Conservation (phyloP, 768 basidiomycete genomes). For the Paxillus ammoniavirescens region DNA sequence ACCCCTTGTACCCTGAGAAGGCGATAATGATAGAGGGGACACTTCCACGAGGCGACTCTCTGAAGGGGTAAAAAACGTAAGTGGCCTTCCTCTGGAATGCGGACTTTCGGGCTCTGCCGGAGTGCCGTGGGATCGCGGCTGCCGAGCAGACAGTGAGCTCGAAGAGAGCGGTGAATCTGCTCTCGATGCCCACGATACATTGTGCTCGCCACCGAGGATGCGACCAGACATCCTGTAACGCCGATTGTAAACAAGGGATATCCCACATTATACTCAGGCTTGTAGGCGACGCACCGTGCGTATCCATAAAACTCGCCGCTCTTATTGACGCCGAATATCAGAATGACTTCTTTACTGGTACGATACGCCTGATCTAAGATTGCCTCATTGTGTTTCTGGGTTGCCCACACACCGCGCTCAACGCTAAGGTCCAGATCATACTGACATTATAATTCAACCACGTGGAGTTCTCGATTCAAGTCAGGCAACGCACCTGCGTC, state of each 20-base stretch:
- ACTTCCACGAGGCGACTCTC: conserved; percentile 39
- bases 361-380: conserved; percentile 91
- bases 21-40: conserved; percentile 39
- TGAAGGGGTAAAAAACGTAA: conserved; percentile 35
- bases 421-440: conserved; percentile 79
- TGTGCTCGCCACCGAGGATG: conserved; percentile 49
- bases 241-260: background rate
- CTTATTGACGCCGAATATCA: conserved; percentile 92
- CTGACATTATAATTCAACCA: conserved; percentile 36
- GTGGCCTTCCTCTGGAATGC: conserved; percentile 1
- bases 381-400: conserved; percentile 89
- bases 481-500: conserved; percentile 55
- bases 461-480: background rate
- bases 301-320: conserved; percentile 95
- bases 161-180: conserved; percentile 27
- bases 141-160: conserved; percentile 27
- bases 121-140: background rate
- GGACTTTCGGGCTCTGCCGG: conserved; percentile 14
- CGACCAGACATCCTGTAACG: conserved; percentile 61
- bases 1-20: background rate
- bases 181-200: conserved; percentile 58
- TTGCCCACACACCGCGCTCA: conserved; percentile 82
- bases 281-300: conserved; percentile 53
- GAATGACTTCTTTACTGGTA: conserved; percentile 83
- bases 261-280: conserved; percentile 10